These are phyloP conservation scores for Ampelocalamus luodianensis DNA, from an alignment of 176 grass and related monocot genomes.

Conservation along the genomic window DNA sequence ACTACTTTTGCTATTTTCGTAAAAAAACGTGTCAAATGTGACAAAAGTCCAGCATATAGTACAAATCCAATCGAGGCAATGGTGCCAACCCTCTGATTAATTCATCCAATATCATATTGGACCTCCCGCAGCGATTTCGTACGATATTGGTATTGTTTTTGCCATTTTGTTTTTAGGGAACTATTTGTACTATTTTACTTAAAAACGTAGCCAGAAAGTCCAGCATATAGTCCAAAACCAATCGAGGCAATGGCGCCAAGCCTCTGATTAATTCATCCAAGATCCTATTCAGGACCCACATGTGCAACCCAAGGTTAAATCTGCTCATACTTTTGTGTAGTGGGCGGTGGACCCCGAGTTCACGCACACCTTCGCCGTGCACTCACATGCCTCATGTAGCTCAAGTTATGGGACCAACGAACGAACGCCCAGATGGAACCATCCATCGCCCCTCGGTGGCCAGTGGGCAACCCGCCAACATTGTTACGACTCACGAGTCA, in stretches of 20 bases:
- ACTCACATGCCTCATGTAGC: constrained; percentile 38
- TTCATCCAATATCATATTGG: too few species aligned
- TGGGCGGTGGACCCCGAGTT: constrained; percentile 24
- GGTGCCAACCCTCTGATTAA: too few species aligned
- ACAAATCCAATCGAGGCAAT: too few species aligned
- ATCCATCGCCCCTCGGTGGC: background rate
- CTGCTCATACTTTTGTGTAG: constrained; percentile 3
- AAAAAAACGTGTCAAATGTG: too few species aligned
- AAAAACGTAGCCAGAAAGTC: too few species aligned
- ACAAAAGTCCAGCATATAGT: too few species aligned
- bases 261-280: background rate
- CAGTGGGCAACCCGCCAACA: background rate
- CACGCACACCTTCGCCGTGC: constrained; percentile 24
- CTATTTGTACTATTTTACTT: too few species aligned
- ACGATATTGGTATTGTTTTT: too few species aligned
- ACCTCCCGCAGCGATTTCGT: too few species aligned
- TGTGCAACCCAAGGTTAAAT: background rate
- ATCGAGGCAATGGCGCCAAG: background rate
- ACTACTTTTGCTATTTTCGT: too few species aligned
- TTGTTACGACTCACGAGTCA: background rate
- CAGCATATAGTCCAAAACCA: background rate
- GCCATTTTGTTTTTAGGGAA: too few species aligned
- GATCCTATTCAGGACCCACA: constrained; percentile 12
- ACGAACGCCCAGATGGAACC: background rate
- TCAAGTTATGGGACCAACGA: background rate